Percentiles rank a stretch among this genome's conserved stretches.
These are phyloP conservation scores for Clonostachys rhizophaga DNA, from an alignment of 2,329 filamentous ascomycete genomes.

Conservation along the genomic window DNA sequence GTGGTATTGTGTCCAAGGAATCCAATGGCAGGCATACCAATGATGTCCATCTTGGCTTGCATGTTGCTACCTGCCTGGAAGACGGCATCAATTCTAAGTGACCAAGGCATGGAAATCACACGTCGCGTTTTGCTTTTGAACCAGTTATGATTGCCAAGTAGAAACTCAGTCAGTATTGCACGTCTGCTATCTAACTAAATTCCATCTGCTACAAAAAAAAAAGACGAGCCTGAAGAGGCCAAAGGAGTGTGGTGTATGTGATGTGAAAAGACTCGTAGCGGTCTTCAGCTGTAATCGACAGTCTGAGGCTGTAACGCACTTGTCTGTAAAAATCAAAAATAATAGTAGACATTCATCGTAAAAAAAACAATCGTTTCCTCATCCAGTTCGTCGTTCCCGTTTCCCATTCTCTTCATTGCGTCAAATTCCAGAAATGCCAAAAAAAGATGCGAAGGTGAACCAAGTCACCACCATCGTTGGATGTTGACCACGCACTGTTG, in stretches of 20 bases:
- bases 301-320: neutral
- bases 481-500: too few relatives aligned
- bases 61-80: too few relatives aligned
- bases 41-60: too few relatives aligned
- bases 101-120: too few relatives aligned
- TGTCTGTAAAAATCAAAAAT: neutral
- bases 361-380: slow-evolving; percentile 1
- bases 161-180: neutral
- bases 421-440: neutral
- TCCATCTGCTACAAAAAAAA: neutral
- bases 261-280: too few relatives aligned
- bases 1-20: too few relatives aligned
- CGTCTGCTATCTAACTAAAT: slow-evolving; percentile 1
- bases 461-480: too few relatives aligned
- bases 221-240: neutral
- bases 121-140: too few relatives aligned
- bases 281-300: neutral
- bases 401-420: neutral
- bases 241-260: too few relatives aligned
- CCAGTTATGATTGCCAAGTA: neutral
- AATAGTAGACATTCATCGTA: neutral
- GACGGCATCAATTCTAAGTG: too few relatives aligned
- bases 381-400: neutral
- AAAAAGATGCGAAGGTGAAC: too few relatives aligned
- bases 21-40: too few relatives aligned